Evolutionary conservation across 2,329 filamentous ascomycete species (phyloP).

Genomic region (Claviceps capensis): DNA sequence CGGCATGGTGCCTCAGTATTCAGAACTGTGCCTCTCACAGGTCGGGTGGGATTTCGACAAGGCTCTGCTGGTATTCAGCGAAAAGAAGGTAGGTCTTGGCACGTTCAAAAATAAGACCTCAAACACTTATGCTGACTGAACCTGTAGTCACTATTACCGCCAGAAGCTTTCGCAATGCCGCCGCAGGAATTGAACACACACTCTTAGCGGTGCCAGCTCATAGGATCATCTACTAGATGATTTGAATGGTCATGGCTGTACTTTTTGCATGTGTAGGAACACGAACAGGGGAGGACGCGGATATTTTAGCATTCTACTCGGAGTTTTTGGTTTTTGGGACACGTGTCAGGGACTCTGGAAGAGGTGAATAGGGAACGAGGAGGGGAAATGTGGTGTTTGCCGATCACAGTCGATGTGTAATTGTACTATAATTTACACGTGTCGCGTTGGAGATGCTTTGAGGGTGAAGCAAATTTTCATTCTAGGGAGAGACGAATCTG

Average conservation of each 20-base stretch:
- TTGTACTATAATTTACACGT: background rate
- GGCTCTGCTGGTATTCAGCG: constrained; percentile 61
- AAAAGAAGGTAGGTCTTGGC: constrained; percentile 48
- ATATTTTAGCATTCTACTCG: background rate
- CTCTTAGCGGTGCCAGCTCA: background rate
- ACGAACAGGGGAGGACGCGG: background rate
- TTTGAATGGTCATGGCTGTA: background rate
- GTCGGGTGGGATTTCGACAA: constrained; percentile 68
- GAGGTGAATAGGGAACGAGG: background rate
- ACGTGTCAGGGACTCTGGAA: background rate
- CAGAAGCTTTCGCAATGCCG: constrained; percentile 13
- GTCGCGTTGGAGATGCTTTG: too few species aligned
- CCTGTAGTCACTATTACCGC: constrained; percentile 12
- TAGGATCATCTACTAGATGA: background rate
- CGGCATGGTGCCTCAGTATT: constrained; percentile 66
- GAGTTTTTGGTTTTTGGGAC: constrained; percentile 3
- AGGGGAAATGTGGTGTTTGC: background rate
- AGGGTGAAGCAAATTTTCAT: too few species aligned
- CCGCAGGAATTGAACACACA: constrained; percentile 1
- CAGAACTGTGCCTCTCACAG: constrained; percentile 66
- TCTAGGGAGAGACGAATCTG: too few species aligned
- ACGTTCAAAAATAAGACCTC: too few species aligned
- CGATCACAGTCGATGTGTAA: background rate
- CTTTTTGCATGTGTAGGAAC: background rate
- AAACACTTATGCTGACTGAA: background rate